Base-by-base conservation (phyloP, 768 basidiomycete genomes). In the Chalciporus pseudorubinellus region DNA sequence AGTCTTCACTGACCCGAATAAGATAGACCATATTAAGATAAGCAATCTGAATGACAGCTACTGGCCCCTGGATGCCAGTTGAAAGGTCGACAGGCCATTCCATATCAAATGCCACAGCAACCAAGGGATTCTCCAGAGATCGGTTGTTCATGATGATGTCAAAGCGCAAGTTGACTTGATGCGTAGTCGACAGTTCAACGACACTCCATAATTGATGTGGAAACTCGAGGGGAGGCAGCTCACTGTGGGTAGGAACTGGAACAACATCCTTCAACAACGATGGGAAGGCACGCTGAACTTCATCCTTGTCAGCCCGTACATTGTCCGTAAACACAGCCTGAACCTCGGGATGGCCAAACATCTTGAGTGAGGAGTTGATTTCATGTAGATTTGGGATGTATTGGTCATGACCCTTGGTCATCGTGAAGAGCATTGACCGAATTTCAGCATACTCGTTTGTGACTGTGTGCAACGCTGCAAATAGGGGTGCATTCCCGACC, bases 321-420 rank as follows among this genome's bases (percentile, higher is more conserved):
- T 62, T 68, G 40, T 73, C 68, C 0, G 69, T 71, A 50, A 61
- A 71, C 12, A 70, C 48, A 6, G 66, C n/a, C 0, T n/a, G 0
- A 29, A 64, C 60, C 19, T 63, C 52, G 2, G 39, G n/a, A 34
- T 67, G 68, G 1, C 70, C 65, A 57, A 67, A 72, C 2, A 11
- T 52, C 0, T 57, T 19, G 1, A 74, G 63, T 2, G 67, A 70
- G 4, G 59, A 44, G 0, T 45, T 46, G 33, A 72, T 64, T 9
- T 39, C 24, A 5, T 20, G 34, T 0, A 74, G 55, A 0, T 65
- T 65, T 2, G 57, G 50, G 21, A 64, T 63, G 41, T 60, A 70
- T 28, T 73, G 64, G 0, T 58, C 52, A 36, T 73, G 71, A 0
- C 69, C 56, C 49, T 71, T 74, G 0, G 70, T 71, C 2, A 68